A percentile compares a stretch with the other conserved stretches of the same genome.
These are phyloP conservation scores for Halophytophthora batemanensis DNA, from an alignment of 352 stramenopile species.

Conservation along the genomic window DNA sequence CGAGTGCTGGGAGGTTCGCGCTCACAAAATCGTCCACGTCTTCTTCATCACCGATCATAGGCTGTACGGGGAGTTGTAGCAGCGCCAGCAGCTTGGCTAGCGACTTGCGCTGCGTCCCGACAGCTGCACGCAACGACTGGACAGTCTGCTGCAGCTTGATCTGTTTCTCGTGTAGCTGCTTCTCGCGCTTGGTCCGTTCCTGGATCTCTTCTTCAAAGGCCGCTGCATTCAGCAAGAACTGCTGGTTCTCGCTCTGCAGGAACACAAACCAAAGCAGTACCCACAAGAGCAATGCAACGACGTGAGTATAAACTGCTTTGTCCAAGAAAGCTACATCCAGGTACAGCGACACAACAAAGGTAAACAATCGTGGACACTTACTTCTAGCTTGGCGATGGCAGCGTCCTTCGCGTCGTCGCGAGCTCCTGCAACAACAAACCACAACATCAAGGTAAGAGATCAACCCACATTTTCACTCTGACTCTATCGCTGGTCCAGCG, in stretches of 20 bases:
- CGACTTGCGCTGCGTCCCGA: slow-evolving; percentile 52
- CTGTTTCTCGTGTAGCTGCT: slow-evolving; percentile 60
- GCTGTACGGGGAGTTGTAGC: slow-evolving; percentile 37
- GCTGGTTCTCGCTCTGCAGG: slow-evolving; percentile 72
- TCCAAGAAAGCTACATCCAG: background rate
- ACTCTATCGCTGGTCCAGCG: background rate
- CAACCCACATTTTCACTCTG: background rate
- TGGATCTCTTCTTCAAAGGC: slow-evolving; percentile 89
- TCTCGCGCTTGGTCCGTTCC: slow-evolving; percentile 61
- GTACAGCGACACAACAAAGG: background rate
- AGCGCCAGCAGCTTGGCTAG: slow-evolving; percentile 55
- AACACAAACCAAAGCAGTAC: slow-evolving; percentile 1
- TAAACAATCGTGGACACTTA: slow-evolving; percentile 7
- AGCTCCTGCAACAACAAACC: slow-evolving; percentile 14
- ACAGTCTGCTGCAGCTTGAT: slow-evolving; percentile 66
- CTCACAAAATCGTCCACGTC: slow-evolving; percentile 41
- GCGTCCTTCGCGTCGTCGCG: slow-evolving; percentile 39
- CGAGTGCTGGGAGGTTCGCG: slow-evolving; percentile 44
- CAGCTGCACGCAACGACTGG: slow-evolving; percentile 46
- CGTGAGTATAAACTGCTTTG: too few species aligned
- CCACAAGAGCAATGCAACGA: background rate
- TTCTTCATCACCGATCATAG: slow-evolving; percentile 22
- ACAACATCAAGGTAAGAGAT: slow-evolving; percentile 5
- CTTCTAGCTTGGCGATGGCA: slow-evolving; percentile 70
- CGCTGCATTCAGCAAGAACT: slow-evolving; percentile 77